A percentile compares a stretch with the other conserved stretches of the same genome.
phyloP scores from a whole-genome alignment of 2,329 filamentous ascomycete genomes.

The Calonectria crousiana region DNA sequence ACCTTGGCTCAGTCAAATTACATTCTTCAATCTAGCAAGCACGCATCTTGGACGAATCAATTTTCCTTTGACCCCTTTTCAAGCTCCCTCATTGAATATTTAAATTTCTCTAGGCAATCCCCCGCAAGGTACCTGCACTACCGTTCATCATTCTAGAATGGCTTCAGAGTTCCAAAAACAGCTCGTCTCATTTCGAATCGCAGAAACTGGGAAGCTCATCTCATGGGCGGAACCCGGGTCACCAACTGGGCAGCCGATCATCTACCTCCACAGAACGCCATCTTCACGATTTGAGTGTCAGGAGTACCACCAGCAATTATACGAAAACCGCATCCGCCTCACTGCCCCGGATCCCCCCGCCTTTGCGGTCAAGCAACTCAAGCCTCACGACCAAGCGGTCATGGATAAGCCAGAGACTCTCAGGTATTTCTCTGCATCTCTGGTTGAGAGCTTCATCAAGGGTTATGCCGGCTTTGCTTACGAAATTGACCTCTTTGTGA shows the following conservation, averaged over 20 bases:
- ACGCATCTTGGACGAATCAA: not conserved
- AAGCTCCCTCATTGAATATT: not conserved
- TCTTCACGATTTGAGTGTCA: slow-evolving; percentile 25
- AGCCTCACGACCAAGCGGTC: slow-evolving; percentile 11
- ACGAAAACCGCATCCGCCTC: slow-evolving; percentile 2
- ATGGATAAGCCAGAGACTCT: slow-evolving; percentile 8
- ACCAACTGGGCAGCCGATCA: slow-evolving; percentile 3
- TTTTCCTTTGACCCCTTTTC: not conserved
- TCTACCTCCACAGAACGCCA: slow-evolving; percentile 25
- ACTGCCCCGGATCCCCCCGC: slow-evolving; percentile 27
- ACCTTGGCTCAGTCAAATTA: not conserved
- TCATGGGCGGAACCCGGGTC: slow-evolving; percentile 30
- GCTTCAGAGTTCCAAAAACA: not conserved
- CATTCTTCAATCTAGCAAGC: not conserved
- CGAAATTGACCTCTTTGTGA: not conserved
- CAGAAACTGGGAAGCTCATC: slow-evolving; percentile 24
- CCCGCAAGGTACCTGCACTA: not conserved
- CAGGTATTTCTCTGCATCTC: not conserved
- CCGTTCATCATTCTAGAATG: slow-evolving; percentile 1
- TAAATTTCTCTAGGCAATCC: not conserved
- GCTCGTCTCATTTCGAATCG: slow-evolving; percentile 8
- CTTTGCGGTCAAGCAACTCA: slow-evolving; percentile 7
- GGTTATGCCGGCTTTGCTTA: slow-evolving; percentile 18
- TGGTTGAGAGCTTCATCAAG: slow-evolving; percentile 19
- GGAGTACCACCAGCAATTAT: slow-evolving; percentile 16